phyloP scores from a whole-genome alignment of 208 protist species.

The Trypanosomatidae sp. region DNA sequence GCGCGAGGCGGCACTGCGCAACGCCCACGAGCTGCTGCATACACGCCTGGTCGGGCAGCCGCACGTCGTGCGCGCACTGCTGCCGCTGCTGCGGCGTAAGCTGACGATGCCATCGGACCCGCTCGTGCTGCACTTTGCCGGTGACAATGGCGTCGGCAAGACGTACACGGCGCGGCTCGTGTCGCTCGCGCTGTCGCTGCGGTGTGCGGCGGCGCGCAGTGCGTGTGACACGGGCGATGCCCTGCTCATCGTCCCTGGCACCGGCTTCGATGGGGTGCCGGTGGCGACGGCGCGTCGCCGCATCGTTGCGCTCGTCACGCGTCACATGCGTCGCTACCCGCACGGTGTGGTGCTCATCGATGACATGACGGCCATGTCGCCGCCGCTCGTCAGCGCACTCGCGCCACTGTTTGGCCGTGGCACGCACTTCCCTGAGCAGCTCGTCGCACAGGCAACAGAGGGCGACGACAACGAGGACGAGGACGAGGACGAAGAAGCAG shows the following conservation, averaged over 20 bases:
- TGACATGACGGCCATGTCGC: slow-evolving; percentile 49
- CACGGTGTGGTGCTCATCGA: slow-evolving; percentile 74
- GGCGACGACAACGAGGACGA: not conserved
- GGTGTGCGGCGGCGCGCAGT: slow-evolving; percentile 9
- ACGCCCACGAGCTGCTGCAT: slow-evolving; percentile 29
- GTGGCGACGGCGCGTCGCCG: slow-evolving; percentile 9
- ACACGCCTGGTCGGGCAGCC: slow-evolving; percentile 31
- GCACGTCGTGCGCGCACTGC: slow-evolving; percentile 30
- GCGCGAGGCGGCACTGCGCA: slow-evolving; percentile 16
- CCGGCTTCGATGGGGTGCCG: slow-evolving; percentile 28
- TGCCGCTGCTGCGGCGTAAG: slow-evolving; percentile 37
- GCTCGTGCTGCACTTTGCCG: slow-evolving; percentile 66
- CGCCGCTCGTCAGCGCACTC: slow-evolving; percentile 25
- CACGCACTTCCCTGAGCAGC: slow-evolving; percentile 48
- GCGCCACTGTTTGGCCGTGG: slow-evolving; percentile 60
- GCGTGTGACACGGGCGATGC: slow-evolving; percentile 49
- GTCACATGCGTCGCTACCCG: slow-evolving; percentile 34
- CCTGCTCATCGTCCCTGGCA: slow-evolving; percentile 49
- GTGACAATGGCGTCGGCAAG: slow-evolving; percentile 78
- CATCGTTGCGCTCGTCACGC: slow-evolving; percentile 28
- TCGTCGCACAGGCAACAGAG: slow-evolving; percentile 2
- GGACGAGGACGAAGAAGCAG: not conserved
- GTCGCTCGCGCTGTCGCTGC: slow-evolving; percentile 44
- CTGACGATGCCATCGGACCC: slow-evolving; percentile 32
- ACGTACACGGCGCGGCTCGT: slow-evolving; percentile 51